Conservation (phyloP, 1,284 basidiomycete species). For the Apiotrichum akiyoshidainum region DNA sequence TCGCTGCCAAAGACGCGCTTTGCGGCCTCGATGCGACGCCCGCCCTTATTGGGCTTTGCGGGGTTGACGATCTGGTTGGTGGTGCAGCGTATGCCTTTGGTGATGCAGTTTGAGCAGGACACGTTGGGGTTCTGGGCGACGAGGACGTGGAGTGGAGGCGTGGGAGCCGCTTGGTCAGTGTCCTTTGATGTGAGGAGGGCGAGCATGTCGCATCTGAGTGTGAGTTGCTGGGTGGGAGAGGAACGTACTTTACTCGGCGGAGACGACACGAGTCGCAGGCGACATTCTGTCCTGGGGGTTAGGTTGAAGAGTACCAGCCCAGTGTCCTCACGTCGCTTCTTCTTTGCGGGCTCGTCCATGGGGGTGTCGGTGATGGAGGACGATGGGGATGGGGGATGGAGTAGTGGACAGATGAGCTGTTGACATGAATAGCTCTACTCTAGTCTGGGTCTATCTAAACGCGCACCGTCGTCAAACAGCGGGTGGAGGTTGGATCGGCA, state of each 20-base stretch:
- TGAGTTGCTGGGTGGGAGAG: neutral
- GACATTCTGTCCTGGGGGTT: slow-evolving; percentile 35
- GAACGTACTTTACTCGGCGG: slow-evolving; percentile 38
- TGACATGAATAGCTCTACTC: too few species aligned
- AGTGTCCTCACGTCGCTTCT: slow-evolving; percentile 31
- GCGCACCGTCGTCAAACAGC: too few species aligned
- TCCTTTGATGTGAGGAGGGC: slow-evolving; percentile 22
- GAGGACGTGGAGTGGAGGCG: slow-evolving; percentile 18
- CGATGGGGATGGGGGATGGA: too few species aligned
- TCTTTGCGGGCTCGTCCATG: slow-evolving; percentile 18
- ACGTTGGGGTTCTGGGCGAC: slow-evolving; percentile 34
- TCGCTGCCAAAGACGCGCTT: slow-evolving; percentile 32
- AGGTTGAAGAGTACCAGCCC: too few species aligned
- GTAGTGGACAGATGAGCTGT: too few species aligned
- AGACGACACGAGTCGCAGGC: slow-evolving; percentile 42
- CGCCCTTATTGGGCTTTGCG: slow-evolving; percentile 43
- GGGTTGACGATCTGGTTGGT: slow-evolving; percentile 41
- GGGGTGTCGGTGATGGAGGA: neutral
- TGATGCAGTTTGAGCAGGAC: slow-evolving; percentile 36
- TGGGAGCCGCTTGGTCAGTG: slow-evolving; percentile 8
- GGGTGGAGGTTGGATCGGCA: too few species aligned
- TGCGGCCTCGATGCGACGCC: slow-evolving; percentile 40
- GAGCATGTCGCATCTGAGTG: slow-evolving; percentile 28
- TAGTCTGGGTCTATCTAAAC: too few species aligned
- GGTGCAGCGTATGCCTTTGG: slow-evolving; percentile 40